These are phyloP conservation scores for Mycena rebaudengoi DNA, from an alignment of 768 basidiomycete genomes.

Conservation along the genomic window DNA sequence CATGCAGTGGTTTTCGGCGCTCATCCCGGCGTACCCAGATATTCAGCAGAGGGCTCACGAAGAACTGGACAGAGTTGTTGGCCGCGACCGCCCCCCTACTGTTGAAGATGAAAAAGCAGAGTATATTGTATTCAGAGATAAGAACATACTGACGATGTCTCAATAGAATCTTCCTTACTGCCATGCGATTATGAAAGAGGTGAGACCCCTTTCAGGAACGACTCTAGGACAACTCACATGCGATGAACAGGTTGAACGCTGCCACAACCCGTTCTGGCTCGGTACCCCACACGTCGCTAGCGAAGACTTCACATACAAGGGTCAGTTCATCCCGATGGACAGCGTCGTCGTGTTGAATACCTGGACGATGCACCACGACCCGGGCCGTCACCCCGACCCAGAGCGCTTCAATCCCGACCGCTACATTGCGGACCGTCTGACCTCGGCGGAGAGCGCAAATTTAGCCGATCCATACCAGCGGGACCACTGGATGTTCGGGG, in stretches of 20 bases:
- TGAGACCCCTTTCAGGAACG: not conserved
- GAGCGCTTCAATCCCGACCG: constrained; percentile 46
- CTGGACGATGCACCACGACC: constrained; percentile 48
- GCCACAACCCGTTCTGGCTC: constrained; percentile 17
- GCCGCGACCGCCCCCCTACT: constrained; percentile 29
- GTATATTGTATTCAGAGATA: not conserved
- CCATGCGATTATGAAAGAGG: constrained; percentile 36
- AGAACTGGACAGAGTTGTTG: constrained; percentile 31
- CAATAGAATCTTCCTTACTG: constrained; percentile 33
- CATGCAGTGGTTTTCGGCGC: constrained; percentile 36
- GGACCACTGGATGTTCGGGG: constrained; percentile 49
- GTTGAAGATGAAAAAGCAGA: constrained; percentile 26
- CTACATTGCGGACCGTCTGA: constrained; percentile 40
- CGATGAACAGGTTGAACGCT: not conserved
- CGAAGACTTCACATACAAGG: constrained; percentile 51
- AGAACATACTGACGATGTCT: not conserved
- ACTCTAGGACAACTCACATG: not conserved
- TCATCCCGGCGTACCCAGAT: constrained; percentile 30
- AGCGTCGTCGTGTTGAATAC: constrained; percentile 50
- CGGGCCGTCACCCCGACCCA: constrained; percentile 49
- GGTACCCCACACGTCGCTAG: constrained; percentile 23
- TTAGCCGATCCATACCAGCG: constrained; percentile 37
- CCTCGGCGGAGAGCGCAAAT: constrained; percentile 41
- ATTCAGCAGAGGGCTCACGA: constrained; percentile 25
- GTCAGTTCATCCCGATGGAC: constrained; percentile 50